Conservation (phyloP, 345 rosid genomes). For the Orychophragmus violaceus region DNA sequence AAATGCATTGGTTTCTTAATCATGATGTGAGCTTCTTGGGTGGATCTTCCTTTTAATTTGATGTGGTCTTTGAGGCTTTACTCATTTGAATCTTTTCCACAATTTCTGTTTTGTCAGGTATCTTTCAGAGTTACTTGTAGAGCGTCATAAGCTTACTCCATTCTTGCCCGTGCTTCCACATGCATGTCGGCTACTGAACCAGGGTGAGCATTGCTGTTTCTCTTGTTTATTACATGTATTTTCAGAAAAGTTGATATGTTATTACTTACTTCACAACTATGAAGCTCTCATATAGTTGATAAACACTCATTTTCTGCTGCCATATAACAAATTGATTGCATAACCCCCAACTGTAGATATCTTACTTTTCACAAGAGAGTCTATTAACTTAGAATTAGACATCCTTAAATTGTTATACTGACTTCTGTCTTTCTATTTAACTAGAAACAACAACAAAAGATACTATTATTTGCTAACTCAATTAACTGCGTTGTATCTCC, state of each 20-base stretch:
- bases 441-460: too few relatives aligned
- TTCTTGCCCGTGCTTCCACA: conserved; percentile 64
- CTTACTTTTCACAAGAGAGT: not conserved
- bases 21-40: not conserved
- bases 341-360: not conserved
- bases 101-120: conserved; percentile 41
- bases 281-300: conserved; percentile 6
- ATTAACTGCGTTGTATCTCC: conserved; percentile 49
- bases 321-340: not conserved
- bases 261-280: not conserved
- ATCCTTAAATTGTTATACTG: too few relatives aligned
- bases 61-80: not conserved
- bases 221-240: not conserved
- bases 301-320: not conserved
- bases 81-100: not conserved
- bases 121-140: conserved; percentile 65
- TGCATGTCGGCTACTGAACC: conserved; percentile 55
- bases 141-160: conserved; percentile 69
- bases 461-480: conserved; percentile 51
- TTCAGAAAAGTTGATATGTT: not conserved
- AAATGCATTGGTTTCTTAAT: not conserved
- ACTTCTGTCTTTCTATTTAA: too few relatives aligned
- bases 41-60: conserved; percentile 10
- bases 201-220: conserved; percentile 48
- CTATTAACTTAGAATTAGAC: too few relatives aligned